Evolutionary conservation across 345 rosid species (phyloP), one percentile per base, ranked within the genome.

Genomic region (Leavenworthia alabamica): DNA sequence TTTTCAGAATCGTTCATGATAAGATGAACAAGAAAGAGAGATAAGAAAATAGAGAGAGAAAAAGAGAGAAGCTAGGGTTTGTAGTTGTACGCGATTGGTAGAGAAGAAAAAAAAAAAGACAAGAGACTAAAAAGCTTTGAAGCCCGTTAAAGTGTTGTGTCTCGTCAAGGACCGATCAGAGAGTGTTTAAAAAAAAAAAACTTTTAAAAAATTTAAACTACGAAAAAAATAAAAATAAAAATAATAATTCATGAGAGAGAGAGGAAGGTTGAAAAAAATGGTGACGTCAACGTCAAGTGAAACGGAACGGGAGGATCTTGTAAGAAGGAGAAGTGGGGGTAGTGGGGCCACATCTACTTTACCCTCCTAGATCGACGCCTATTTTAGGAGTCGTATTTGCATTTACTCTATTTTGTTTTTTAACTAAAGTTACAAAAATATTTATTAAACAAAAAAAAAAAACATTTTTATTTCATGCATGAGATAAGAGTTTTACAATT

Each of bases 41-140:
- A 9, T n/a, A 40, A 39, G 32, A 35, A 20, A 42, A 16, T 1
- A 58, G 57, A 43, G 19, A 60, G 50, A 28, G 26, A 67, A 2
- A 49, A 0, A 28, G 55, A 49, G 37, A 26, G 14, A 2, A 64
- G 62, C 63, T 83, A 83, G 89, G 89, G 89, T 81, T 83, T 82
- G 29, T 60, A 35, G 79, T 83, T 82, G 29, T 60, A 35, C 64
- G 31, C 43, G 46, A 67, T 50, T 55, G 75, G 78, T 57, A 75
- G 72, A 67, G 62, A 71, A 37, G 11, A 5, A 37, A 28, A 51
- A 46, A 73, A 29, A 8, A 27, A 14, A 45, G 28, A 24, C 51
- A 43, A 67, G 24, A 33, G 41, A 32, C 16, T 32, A 24, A 52
- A 52, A 33, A 32, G 19, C 66, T 69, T 47, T 64, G 63, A 64